Conservation (phyloP, 2,329 filamentous ascomycete genomes). For the Trichoderma polysporum region DNA sequence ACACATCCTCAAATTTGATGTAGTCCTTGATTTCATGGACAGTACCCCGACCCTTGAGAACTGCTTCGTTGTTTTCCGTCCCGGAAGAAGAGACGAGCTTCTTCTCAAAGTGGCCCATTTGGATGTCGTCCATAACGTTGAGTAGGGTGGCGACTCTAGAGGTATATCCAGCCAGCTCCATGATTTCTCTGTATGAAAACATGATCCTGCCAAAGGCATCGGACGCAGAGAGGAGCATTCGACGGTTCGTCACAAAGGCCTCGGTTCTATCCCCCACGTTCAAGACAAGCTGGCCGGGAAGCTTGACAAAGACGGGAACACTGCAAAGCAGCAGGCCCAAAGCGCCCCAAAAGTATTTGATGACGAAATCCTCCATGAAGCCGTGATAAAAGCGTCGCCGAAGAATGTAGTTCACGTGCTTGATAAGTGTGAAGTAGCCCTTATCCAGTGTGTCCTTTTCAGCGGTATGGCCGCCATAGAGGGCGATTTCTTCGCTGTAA, state of each 20-base stretch:
- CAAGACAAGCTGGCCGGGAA: constrained; percentile 66
- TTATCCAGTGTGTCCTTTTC: constrained; percentile 98
- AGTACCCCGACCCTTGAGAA: constrained; percentile 77
- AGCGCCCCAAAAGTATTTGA: constrained; percentile 99
- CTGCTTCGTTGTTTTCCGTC: constrained; percentile 76
- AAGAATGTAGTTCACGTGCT: constrained; percentile 96
- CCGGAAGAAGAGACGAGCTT: constrained; percentile 88
- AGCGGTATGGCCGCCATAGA: constrained; percentile 87
- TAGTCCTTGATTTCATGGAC: constrained; percentile 73
- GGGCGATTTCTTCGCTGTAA: constrained; percentile 89
- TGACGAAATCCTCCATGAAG: constrained; percentile 99
- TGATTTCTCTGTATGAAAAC: constrained; percentile 98
- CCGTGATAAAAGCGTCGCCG: constrained; percentile 90
- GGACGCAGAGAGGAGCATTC: constrained; percentile 88
- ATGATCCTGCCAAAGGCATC: constrained; percentile 95
- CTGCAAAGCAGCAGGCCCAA: constrained; percentile 88
- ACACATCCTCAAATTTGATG: constrained; percentile 82
- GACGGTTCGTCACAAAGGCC: constrained; percentile 88
- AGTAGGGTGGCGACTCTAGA: constrained; percentile 86
- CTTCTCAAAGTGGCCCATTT: constrained; percentile 90
- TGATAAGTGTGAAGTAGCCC: constrained; percentile 98
- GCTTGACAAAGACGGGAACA: constrained; percentile 92
- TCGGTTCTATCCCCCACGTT: constrained; percentile 71
- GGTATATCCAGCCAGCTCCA: constrained; percentile 92
- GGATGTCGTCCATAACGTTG: constrained; percentile 92